A percentile compares a stretch with the other conserved stretches of the same genome.
Conservation (phyloP, 2,329 filamentous ascomycete genomes). For the Tolypocladium paradoxum region DNA sequence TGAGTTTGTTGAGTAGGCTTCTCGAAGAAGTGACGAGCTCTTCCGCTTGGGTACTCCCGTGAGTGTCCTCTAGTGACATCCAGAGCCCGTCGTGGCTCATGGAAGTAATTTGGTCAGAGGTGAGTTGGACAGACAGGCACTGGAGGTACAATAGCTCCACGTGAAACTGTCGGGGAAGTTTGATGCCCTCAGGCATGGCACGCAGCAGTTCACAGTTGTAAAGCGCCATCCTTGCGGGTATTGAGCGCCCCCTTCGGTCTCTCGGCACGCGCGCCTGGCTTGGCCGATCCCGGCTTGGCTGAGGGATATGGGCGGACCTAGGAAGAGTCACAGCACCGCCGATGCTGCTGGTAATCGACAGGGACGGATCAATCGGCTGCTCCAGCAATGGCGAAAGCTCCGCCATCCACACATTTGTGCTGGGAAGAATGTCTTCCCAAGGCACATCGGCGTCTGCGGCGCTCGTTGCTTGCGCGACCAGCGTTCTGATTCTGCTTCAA, state of each 20-base stretch:
- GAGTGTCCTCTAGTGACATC: constrained; percentile 24
- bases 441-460: constrained; percentile 17
- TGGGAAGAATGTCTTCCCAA: constrained; percentile 48
- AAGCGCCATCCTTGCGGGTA: constrained; percentile 63
- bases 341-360: constrained; percentile 65
- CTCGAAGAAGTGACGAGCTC: constrained; percentile 31
- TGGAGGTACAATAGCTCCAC: constrained; percentile 42
- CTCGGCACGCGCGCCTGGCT: constrained; percentile 28
- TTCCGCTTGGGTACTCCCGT: constrained; percentile 28
- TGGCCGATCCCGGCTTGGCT: constrained; percentile 1
- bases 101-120: constrained; percentile 42
- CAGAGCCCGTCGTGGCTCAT: constrained; percentile 36
- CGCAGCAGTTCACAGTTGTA: constrained; percentile 54
- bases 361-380: constrained; percentile 43
- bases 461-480: constrained; percentile 34
- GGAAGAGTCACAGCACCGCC: constrained; percentile 58
- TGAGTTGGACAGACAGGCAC: constrained; percentile 38
- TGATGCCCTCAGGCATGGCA: constrained; percentile 24
- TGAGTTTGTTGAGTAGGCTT: constrained; percentile 22
- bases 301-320: constrained; percentile 6
- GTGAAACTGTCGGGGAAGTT: constrained; percentile 29
- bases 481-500: constrained; percentile 35
- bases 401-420: constrained; percentile 51
- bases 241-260: constrained; percentile 60
- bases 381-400: constrained; percentile 47